phyloP scores from a whole-genome alignment of 2,329 filamentous ascomycete species.

The Bipolaris sorokiniana region DNA sequence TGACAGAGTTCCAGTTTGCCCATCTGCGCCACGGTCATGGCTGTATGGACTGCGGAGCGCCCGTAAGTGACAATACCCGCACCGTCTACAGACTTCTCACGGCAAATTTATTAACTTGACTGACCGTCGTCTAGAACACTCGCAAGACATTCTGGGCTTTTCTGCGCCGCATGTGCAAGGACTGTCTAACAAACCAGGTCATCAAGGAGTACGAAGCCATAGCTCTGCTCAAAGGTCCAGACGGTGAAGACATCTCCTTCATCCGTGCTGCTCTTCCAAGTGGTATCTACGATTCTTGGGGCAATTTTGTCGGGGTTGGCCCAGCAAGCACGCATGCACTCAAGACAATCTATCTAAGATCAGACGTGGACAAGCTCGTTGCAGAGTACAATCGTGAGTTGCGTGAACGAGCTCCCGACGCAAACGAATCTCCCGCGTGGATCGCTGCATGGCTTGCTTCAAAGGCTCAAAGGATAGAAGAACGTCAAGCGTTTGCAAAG shows the following conservation, averaged over 20 bases:
- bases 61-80: constrained; percentile 1
- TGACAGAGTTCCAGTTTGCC: constrained; percentile 51
- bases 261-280: constrained; percentile 41
- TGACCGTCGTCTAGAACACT: constrained; percentile 26
- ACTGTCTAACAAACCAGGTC: constrained; percentile 45
- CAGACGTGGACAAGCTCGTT: constrained; percentile 40
- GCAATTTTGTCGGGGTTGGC: constrained; percentile 47
- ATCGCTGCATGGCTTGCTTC: constrained; percentile 30
- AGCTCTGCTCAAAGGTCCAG: constrained; percentile 30
- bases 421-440: constrained; percentile 31
- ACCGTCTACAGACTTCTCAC: neutral
- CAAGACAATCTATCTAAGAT: constrained; percentile 41
- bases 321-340: constrained; percentile 42
- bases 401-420: constrained; percentile 22
- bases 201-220: constrained; percentile 41
- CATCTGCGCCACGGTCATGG: constrained; percentile 49
- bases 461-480: constrained; percentile 36
- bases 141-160: constrained; percentile 54
- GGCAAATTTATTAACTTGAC: neutral
- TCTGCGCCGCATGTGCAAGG: constrained; percentile 51
- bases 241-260: constrained; percentile 37
- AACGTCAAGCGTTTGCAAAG: constrained; percentile 41
- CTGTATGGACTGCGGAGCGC: constrained; percentile 48
- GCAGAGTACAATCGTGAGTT: constrained; percentile 30
- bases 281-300: constrained; percentile 49